These are phyloP conservation scores for Sphenostylis stenocarpa DNA, from an alignment of 306 rosid genomes.

Conservation along the genomic window DNA sequence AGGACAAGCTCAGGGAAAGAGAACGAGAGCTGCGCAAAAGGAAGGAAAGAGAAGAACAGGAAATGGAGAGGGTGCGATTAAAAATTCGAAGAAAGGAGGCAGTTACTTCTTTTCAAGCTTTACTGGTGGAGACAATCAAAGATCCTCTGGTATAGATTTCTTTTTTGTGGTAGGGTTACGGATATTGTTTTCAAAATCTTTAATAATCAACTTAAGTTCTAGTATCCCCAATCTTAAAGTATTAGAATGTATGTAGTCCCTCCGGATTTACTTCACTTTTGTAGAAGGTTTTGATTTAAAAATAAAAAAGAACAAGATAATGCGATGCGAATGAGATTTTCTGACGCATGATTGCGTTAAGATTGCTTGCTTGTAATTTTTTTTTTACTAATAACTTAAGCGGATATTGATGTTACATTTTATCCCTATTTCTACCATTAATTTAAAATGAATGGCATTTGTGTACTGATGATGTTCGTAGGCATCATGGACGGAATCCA, in stretches of 20 bases:
- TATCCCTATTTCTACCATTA: not conserved
- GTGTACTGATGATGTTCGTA: slow-evolving; percentile 32
- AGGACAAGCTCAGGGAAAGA: slow-evolving; percentile 94
- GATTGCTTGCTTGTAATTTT: not conserved
- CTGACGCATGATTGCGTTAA: not conserved
- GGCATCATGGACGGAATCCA: slow-evolving; percentile 96
- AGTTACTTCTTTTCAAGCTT: slow-evolving; percentile 81
- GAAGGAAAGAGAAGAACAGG: slow-evolving; percentile 99
- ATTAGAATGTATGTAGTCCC: not conserved
- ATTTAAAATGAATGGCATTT: slow-evolving; percentile 3
- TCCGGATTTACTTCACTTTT: not conserved
- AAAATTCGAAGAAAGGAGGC: slow-evolving; percentile 95
- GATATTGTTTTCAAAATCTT: not conserved
- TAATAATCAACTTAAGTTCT: not conserved
- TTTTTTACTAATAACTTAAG: not conserved
- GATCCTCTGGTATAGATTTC: slow-evolving; percentile 73
- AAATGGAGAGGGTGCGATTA: slow-evolving; percentile 82
- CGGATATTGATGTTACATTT: slow-evolving; percentile 13
- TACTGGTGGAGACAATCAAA: slow-evolving; percentile 92
- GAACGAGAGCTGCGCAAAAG: slow-evolving; percentile 89
- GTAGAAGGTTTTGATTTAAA: slow-evolving; percentile 4
- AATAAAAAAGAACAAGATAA: not conserved
- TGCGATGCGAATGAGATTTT: not conserved
- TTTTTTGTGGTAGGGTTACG: not conserved
- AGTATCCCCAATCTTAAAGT: not conserved